phyloP scores from a whole-genome alignment of 2,329 filamentous ascomycete species.

The Thyridium curvatum region DNA sequence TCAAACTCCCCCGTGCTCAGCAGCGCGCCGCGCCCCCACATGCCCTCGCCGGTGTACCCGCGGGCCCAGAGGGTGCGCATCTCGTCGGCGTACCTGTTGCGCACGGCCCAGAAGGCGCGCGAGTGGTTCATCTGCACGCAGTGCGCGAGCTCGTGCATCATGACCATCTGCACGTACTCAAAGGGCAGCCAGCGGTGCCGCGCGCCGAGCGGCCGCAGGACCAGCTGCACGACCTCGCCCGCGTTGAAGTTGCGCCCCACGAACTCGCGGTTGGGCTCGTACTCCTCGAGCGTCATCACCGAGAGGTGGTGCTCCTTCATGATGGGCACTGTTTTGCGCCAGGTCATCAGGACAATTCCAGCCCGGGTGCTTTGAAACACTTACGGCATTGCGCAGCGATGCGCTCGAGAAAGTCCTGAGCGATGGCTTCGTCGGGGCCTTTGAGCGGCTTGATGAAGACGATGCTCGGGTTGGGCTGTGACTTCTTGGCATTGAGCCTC shows the following conservation, averaged over 20 bases:
- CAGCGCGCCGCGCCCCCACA: constrained; percentile 70
- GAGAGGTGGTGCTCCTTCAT: constrained; percentile 61
- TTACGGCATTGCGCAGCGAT: constrained; percentile 74
- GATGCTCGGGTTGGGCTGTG: constrained; percentile 71
- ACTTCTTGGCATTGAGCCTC: constrained; percentile 68
- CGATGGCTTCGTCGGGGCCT: constrained; percentile 53
- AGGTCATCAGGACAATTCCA: constrained; percentile 10
- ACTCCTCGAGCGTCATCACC: constrained; percentile 71
- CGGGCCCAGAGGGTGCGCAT: constrained; percentile 65
- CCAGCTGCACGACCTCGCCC: constrained; percentile 80
- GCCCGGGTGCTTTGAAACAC: constrained; percentile 10
- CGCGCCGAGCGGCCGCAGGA: constrained; percentile 52
- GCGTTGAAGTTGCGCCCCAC: constrained; percentile 87
- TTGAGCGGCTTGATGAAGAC: constrained; percentile 79
- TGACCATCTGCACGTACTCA: constrained; percentile 83
- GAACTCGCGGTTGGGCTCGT: constrained; percentile 74
- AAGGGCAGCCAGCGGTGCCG: constrained; percentile 70
- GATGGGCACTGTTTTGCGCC: constrained; percentile 46
- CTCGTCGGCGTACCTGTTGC: constrained; percentile 65
- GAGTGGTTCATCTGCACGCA: constrained; percentile 92
- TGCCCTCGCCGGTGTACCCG: constrained; percentile 71
- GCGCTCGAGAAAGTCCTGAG: constrained; percentile 66
- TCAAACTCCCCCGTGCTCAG: constrained; percentile 57
- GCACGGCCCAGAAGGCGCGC: constrained; percentile 71
- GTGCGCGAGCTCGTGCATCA: constrained; percentile 89